Conservation (phyloP, 1,284 basidiomycete genomes). For the Trichosporon sp. region DNA sequence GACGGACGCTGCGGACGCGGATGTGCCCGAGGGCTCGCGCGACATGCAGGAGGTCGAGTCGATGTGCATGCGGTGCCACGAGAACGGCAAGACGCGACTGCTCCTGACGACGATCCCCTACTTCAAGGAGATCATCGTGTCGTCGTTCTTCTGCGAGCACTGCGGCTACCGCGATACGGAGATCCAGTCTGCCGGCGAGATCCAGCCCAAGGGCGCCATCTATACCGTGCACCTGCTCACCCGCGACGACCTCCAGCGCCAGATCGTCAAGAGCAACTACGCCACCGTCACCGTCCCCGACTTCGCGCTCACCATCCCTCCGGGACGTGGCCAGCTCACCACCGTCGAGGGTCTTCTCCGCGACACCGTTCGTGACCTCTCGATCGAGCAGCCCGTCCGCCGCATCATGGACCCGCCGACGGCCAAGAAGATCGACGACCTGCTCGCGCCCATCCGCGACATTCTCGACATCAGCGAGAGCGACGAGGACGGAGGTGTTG, state of each 20-base stretch:
- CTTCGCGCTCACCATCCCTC: conserved; percentile 86
- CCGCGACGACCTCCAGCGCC: conserved; percentile 82
- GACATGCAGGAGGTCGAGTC: conserved; percentile 82
- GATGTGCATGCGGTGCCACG: conserved; percentile 88
- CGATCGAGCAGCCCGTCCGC: conserved; percentile 81
- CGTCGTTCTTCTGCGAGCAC: conserved; percentile 93
- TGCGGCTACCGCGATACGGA: conserved; percentile 92
- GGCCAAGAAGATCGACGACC: conserved; percentile 74
- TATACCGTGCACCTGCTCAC: conserved; percentile 82
- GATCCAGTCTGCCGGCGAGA: conserved; percentile 86
- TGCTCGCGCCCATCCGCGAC: conserved; percentile 70
- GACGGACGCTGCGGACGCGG: conserved; percentile 54
- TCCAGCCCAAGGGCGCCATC: conserved; percentile 65
- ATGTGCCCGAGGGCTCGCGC: conserved; percentile 29
- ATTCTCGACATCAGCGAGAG: conserved; percentile 72
- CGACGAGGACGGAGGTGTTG: conserved; percentile 54
- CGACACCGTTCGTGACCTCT: conserved; percentile 81
- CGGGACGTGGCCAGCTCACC: conserved; percentile 86
- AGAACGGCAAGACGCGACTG: conserved; percentile 90
- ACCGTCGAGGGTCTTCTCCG: conserved; percentile 92
- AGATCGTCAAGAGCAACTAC: conserved; percentile 86
- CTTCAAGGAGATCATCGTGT: conserved; percentile 93
- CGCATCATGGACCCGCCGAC: conserved; percentile 77
- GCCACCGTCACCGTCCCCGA: conserved; percentile 85
- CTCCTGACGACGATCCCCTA: conserved; percentile 94